Evolutionary conservation across 2,329 filamentous ascomycete genomes (phyloP), one percentile per base, ranked within the genome.

Genomic region (Aspergillus awamori): DNA sequence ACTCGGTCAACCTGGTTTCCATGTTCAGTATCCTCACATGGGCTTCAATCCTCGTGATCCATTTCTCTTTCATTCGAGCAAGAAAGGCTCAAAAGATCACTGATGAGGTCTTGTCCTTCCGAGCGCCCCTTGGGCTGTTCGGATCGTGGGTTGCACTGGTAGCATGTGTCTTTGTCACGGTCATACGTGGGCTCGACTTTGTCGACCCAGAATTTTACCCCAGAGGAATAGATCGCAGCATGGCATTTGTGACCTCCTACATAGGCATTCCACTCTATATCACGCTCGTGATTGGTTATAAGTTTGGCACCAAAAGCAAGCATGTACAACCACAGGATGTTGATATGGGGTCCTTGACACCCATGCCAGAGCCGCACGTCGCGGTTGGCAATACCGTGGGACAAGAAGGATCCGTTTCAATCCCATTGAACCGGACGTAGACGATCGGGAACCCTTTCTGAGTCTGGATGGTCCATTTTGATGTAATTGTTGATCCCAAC

Each of bases 131-230:
- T 26, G 90, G 91, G 24, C 79, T 87, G 49, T 84, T 76, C 65
- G 91, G 91, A 5, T 91, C 88, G 0, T 86, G 86, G 73, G 78
- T 82, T 59, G 89, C 89, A 0, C 81, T 94, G 3, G 77, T 83
- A 70, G 87, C 92, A 75, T 92, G 89, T 77, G 81, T 84, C 68
- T 74, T 94, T 22, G 89, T 95, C 62, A 86, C 89, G 1, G 72
- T 94, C 60, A 93, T 91, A 72, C 94, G 94, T 84, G 92, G 92
- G 80, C 93, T 88, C 76, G 82, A 84, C 58, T 86, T 89, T 53
- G 93, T 94, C 72, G 79, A 59, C 8, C 86, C 28, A 70, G 69
- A 65, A 67, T 64, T 36, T n/a, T 74, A 73, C 64, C 76, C 69
- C 77, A 81, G 61, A 79, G 80, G 57, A 78, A 89, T 90, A 61